Conservation (phyloP, 2,329 filamentous ascomycete species). For the Alternaria ethzedia region DNA sequence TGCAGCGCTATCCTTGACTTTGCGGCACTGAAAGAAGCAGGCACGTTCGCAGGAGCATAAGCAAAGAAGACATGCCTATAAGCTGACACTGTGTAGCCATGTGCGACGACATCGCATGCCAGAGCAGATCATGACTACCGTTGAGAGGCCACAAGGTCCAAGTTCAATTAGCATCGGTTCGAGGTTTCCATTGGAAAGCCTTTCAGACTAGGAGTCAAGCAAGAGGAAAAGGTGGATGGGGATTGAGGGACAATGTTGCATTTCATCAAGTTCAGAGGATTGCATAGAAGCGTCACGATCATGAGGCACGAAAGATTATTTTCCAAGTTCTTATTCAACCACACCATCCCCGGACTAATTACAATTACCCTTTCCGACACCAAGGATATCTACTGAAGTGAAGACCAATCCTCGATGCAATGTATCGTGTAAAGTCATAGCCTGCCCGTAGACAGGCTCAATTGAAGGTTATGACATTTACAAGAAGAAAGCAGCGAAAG, state of each 20-base stretch:
- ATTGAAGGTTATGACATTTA: conserved; percentile 48
- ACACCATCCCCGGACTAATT: conserved; percentile 32
- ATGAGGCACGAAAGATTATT: background rate
- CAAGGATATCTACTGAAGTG: conserved; percentile 36
- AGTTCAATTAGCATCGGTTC: background rate
- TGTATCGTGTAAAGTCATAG: conserved; percentile 50
- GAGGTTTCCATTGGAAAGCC: too few relatives aligned
- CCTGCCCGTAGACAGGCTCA: conserved; percentile 37
- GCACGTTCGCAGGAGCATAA: background rate
- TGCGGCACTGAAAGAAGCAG: background rate
- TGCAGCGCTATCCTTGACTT: background rate
- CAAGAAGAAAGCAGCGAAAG: conserved; percentile 52
- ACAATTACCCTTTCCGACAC: conserved; percentile 37
- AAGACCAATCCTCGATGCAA: conserved; percentile 26
- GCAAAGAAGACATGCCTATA: background rate
- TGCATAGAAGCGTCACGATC: conserved; percentile 2
- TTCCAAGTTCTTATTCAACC: conserved; percentile 31
- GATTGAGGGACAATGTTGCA: too few relatives aligned
- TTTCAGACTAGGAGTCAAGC: too few relatives aligned
- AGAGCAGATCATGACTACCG: accelerated
- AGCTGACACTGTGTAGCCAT: background rate
- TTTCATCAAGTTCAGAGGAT: background rate
- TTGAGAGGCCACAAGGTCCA: accelerated
- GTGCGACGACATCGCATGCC: background rate
- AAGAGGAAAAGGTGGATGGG: too few relatives aligned